Conservation (phyloP, 768 basidiomycete species). For the Piloderma croceum region DNA sequence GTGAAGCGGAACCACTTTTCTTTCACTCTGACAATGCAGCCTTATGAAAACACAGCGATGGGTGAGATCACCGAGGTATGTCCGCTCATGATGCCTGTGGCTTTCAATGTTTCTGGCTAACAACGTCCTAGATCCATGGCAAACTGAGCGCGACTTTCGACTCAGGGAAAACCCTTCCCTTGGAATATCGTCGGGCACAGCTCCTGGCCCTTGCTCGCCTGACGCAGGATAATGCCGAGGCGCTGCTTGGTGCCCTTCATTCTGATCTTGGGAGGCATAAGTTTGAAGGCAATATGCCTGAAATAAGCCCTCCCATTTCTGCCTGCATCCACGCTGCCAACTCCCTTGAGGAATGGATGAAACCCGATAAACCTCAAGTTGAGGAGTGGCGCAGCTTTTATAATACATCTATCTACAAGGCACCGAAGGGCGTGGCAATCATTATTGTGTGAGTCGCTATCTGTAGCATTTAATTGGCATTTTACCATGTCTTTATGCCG, state of each 20-base stretch:
- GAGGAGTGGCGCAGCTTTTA: conserved; percentile 52
- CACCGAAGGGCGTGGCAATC: conserved; percentile 64
- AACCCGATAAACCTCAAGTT: conserved; percentile 52
- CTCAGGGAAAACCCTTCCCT: conserved; percentile 58
- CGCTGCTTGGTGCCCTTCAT: conserved; percentile 52
- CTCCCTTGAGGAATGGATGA: conserved; percentile 70
- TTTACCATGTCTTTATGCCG: background rate
- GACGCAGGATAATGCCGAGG: conserved; percentile 63
- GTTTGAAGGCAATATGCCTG: conserved; percentile 47
- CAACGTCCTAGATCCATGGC: conserved; percentile 53
- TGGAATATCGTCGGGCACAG: conserved; percentile 69
- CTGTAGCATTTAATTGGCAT: background rate
- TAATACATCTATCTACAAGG: conserved; percentile 62
- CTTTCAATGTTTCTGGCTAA: no score
- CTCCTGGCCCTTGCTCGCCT: conserved; percentile 70
- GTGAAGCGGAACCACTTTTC: no score
- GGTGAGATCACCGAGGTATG: no score
- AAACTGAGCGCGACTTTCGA: conserved; percentile 53
- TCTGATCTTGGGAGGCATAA: conserved; percentile 60
- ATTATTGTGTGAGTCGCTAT: background rate
- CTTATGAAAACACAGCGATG: no score
- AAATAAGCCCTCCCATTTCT: conserved; percentile 47
- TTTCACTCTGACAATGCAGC: no score
- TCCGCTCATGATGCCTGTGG: no score
- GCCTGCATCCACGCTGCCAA: conserved; percentile 48